Base-by-base conservation (phyloP, 2,329 filamentous ascomycete genomes). In the Diaporthe caulivora region DNA sequence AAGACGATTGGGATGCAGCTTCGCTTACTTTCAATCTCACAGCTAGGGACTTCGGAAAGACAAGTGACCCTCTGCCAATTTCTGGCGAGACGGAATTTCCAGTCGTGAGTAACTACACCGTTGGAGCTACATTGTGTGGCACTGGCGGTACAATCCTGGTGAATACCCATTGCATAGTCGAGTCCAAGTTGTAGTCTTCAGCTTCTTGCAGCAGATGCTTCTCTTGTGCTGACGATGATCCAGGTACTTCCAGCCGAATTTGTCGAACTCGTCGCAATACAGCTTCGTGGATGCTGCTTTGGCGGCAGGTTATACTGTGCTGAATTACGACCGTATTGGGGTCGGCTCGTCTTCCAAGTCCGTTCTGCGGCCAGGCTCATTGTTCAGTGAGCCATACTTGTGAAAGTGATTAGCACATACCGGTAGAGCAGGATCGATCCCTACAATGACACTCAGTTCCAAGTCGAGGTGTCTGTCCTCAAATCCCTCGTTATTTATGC, bases 291-390 rank as follows among this genome's bases (percentile, higher is more conserved):
- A 80, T 11, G 77, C 79, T 34, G 79, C 79, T 15, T 47, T 80
- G 2, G 72, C 71, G 10, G 79, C 79, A 8, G 80, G 80, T 0
- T 80, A 81, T 42, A 80, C 77, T 1, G 77, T 81, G 17, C 76
- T 81, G n/a, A 81, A 75, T 60, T 80, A 80, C 26, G 78, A 81
- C 60, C 78, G 80, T 17, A 80, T 81, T n/a, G 80, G 80, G 21
- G 79, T 81, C 4, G 77, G 79, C 7, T 80, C 79, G 4, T 81
- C 80, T 31, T 79, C 80, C n/a, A 80, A 77, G 79, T 80, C 65
- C 51, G 76, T 57, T 11, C 2, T 37, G 6, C 49, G 21, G 9
- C 29, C n/a, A 4, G 8, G 13, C 24, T 31, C 8, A 13, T 3
- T 10, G 58, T 4, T 37, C 18, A 37, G 53, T 62, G 21, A 49